These are phyloP conservation scores for Monilinia fructicola DNA, from an alignment of 2,329 filamentous ascomycete genomes.

Conservation along the genomic window DNA sequence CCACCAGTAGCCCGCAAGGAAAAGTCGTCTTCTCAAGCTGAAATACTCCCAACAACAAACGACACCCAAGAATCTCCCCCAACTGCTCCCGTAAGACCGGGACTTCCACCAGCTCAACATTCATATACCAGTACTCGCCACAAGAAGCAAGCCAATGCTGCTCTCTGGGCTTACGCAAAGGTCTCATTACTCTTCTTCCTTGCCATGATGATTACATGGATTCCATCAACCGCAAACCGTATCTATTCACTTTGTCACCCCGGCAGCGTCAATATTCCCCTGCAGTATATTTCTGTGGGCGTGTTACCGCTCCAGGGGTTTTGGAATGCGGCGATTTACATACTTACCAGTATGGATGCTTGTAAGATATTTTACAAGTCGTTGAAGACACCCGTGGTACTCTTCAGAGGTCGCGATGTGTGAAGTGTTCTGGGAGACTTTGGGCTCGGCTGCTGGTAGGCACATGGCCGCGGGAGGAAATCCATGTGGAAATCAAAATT, in stretches of 20 bases:
- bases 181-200: conserved; percentile 71
- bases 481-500: no score
- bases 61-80: conserved; percentile 41
- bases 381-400: not conserved
- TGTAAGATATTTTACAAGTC: not conserved
- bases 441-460: no score
- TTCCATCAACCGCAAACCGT: conserved; percentile 75
- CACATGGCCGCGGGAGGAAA: no score
- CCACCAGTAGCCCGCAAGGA: not conserved
- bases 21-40: conserved; percentile 50
- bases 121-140: not conserved
- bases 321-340: conserved; percentile 80
- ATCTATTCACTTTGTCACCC: conserved; percentile 66
- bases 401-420: not conserved
- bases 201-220: conserved; percentile 70
- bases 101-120: not conserved
- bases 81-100: not conserved
- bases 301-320: conserved; percentile 81
- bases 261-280: conserved; percentile 51
- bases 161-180: conserved; percentile 68
- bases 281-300: conserved; percentile 69
- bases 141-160: conserved; percentile 50
- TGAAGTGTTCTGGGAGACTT: not conserved
- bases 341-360: conserved; percentile 59
- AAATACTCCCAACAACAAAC: conserved; percentile 41